A percentile compares a stretch with the other conserved stretches of the same genome.
Evolutionary conservation across 176 grass and related monocot species (phyloP).

Genomic region (Cocos nucifera): DNA sequence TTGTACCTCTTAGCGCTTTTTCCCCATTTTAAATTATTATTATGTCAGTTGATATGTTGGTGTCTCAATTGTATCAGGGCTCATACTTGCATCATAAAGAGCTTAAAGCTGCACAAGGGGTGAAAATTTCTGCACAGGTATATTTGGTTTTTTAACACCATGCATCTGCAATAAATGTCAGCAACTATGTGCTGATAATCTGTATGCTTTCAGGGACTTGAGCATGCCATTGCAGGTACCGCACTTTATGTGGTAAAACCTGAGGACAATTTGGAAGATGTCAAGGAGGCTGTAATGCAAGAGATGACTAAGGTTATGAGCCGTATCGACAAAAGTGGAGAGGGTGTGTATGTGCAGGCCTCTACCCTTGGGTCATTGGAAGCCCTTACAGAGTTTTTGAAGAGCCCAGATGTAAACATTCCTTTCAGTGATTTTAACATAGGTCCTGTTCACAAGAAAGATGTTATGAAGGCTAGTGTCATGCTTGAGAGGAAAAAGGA

Average conservation of each 20-base stretch:
- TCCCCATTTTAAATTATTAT: not conserved
- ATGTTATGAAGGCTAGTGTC: slow-evolving; percentile 93
- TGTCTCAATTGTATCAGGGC: slow-evolving; percentile 35
- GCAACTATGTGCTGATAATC: slow-evolving; percentile 4
- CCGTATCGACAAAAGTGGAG: slow-evolving; percentile 71
- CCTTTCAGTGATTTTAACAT: slow-evolving; percentile 90
- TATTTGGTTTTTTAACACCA: not conserved
- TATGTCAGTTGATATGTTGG: not conserved
- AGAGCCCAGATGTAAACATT: slow-evolving; percentile 70
- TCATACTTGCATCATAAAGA: slow-evolving; percentile 78
- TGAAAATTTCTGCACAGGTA: slow-evolving; percentile 94
- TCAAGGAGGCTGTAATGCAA: slow-evolving; percentile 72
- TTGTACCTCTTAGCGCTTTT: too few species aligned
- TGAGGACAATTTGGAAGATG: slow-evolving; percentile 55
- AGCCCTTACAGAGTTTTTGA: slow-evolving; percentile 81
- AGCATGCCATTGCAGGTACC: slow-evolving; percentile 86
- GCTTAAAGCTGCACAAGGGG: slow-evolving; percentile 86
- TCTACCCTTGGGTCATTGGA: slow-evolving; percentile 86
- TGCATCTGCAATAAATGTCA: not conserved
- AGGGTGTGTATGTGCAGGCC: slow-evolving; percentile 90
- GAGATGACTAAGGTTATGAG: slow-evolving; percentile 71
- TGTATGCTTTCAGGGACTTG: slow-evolving; percentile 52
- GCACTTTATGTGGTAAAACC: slow-evolving; percentile 58
- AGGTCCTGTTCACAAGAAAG: slow-evolving; percentile 94
- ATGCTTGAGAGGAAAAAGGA: slow-evolving; percentile 96